Conservation (phyloP, 2,329 filamentous ascomycete genomes). For the Penicillium sumatraense region DNA sequence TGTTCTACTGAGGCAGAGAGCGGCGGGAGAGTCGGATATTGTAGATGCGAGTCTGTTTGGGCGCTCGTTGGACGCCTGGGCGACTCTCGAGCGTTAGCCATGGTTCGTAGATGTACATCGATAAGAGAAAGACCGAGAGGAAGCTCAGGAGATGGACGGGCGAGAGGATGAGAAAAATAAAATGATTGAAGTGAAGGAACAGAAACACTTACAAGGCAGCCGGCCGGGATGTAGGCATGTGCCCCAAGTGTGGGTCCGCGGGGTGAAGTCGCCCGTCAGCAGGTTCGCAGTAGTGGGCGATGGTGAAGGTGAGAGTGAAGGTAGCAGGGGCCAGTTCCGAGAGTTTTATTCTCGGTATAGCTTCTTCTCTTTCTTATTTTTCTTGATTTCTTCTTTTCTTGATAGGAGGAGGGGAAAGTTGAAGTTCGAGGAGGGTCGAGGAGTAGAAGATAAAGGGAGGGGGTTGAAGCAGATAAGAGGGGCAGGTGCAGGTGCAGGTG, state of each 20-base stretch:
- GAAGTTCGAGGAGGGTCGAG: not conserved
- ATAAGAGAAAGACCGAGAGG: not conserved
- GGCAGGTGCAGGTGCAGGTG: not conserved
- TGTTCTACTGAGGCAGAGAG: conserved; percentile 44
- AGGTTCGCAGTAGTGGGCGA: conserved; percentile 5
- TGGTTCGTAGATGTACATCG: conserved; percentile 22
- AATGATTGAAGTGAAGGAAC: conserved; percentile 3
- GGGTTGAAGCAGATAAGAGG: not conserved
- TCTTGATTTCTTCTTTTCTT: too few relatives aligned
- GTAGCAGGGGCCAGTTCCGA: not conserved
- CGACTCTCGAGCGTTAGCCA: conserved; percentile 45
- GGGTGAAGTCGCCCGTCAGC: conserved; percentile 21
- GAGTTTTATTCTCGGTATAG: not conserved
- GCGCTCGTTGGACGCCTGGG: conserved; percentile 32
- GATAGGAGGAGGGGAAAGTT: too few relatives aligned
- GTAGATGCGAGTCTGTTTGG: conserved; percentile 37
- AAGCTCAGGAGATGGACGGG: too few relatives aligned
- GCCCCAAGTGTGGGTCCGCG: conserved; percentile 25
- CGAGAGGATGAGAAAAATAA: not conserved
- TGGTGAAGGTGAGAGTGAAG: too few relatives aligned
- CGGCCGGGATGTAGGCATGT: conserved; percentile 20
- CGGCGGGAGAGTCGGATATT: conserved; percentile 48
- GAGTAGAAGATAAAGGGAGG: not conserved
- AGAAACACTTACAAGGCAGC: conserved; percentile 17
- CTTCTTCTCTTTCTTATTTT: too few relatives aligned